Conservation (phyloP, 2,329 filamentous ascomycete genomes). For the Sordariomycetes sp. region DNA sequence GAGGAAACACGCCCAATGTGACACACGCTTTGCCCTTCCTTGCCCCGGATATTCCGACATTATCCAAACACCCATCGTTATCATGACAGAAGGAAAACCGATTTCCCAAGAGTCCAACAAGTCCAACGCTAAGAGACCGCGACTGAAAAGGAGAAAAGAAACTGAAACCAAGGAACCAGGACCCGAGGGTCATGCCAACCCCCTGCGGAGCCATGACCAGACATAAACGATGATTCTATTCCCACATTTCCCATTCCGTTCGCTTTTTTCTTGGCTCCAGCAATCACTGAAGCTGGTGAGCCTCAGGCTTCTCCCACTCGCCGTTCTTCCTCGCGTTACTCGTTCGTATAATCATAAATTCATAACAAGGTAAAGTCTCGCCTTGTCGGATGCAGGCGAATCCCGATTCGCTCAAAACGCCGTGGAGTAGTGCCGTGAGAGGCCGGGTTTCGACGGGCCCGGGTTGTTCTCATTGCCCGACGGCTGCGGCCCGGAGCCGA, state of each 20-base stretch:
- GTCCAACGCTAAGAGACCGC: neutral
- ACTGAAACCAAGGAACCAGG: constrained; percentile 8
- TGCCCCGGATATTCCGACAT: neutral
- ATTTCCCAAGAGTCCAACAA: neutral
- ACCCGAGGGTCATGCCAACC: neutral
- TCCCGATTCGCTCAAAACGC: neutral
- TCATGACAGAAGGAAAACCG: neutral
- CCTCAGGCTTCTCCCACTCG: neutral
- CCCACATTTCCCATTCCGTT: neutral
- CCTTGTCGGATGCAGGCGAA: neutral
- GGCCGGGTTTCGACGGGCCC: constrained; percentile 18
- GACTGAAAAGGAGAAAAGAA: neutral
- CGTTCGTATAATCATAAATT: neutral
- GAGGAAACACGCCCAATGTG: neutral
- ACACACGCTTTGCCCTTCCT: too few species aligned
- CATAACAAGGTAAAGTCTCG: neutral
- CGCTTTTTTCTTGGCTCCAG: neutral
- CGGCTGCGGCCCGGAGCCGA: constrained; percentile 35
- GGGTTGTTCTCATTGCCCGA: constrained; percentile 14
- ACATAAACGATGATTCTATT: constrained; percentile 2
- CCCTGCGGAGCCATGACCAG: neutral
- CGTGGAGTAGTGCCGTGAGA: constrained; percentile 8
- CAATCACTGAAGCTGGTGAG: neutral
- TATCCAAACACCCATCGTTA: neutral
- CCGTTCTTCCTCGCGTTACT: neutral